phyloP scores from a whole-genome alignment of 345 rosid genomes.

The Eucalyptus curtisii region DNA sequence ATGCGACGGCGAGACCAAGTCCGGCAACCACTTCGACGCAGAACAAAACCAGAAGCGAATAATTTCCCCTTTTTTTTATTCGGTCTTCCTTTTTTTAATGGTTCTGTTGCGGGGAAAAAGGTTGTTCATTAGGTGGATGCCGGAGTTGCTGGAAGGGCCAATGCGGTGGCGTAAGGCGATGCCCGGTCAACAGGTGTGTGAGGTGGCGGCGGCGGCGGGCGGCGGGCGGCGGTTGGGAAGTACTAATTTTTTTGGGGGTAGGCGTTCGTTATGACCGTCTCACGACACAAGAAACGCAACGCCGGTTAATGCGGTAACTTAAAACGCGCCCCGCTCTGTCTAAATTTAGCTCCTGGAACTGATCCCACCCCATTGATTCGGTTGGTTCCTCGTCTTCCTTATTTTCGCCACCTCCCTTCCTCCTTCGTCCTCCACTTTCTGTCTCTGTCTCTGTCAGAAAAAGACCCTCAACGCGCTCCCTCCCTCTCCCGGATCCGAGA shows the following conservation, averaged over 20 bases:
- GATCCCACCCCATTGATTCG: background rate
- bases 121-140: background rate
- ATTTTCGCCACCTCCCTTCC: background rate
- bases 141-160: background rate
- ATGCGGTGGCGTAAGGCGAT: background rate
- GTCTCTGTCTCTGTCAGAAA: background rate
- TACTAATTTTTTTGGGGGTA: background rate
- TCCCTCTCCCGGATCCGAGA: background rate
- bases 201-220: background rate
- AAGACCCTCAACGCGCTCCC: background rate
- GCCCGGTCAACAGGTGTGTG: background rate
- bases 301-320: background rate
- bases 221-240: background rate
- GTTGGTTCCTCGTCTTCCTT: background rate
- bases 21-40: background rate
- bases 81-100: background rate
- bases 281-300: background rate
- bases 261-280: background rate
- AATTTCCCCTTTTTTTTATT: background rate
- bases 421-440: background rate
- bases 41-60: background rate
- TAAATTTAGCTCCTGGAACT: background rate
- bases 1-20: background rate
- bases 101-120: background rate
- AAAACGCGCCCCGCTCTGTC: background rate